These are phyloP conservation scores for Coprinopsis cinerea DNA, from an alignment of 768 basidiomycete species.

Conservation along the genomic window DNA sequence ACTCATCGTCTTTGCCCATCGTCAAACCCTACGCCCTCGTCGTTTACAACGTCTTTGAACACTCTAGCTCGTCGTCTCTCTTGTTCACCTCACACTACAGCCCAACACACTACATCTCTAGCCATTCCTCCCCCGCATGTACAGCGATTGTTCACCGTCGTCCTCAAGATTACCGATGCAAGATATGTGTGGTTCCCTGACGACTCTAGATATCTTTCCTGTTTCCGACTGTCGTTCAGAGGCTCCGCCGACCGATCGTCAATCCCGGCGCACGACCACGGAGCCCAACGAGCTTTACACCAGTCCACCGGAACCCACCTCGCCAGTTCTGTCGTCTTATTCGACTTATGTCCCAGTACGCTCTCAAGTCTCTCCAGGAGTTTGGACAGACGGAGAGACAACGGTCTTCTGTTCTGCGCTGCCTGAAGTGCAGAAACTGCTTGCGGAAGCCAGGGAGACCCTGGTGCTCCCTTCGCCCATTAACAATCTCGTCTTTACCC, in stretches of 20 bases:
- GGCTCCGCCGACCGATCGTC: not conserved
- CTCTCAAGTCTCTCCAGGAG: constrained; percentile 29
- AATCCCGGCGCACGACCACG: not conserved
- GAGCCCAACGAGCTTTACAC: constrained; percentile 18
- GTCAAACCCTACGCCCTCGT: constrained; percentile 8
- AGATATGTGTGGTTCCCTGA: constrained; percentile 9
- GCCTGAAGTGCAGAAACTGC: constrained; percentile 44
- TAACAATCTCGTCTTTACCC: constrained; percentile 43
- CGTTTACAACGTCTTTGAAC: constrained; percentile 7
- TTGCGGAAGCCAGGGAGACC: constrained; percentile 34
- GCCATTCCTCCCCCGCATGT: constrained; percentile 12
- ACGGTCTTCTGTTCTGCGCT: constrained; percentile 40
- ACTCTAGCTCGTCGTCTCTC: not conserved
- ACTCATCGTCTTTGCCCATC: not conserved
- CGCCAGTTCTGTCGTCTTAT: constrained; percentile 14
- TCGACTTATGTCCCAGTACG: constrained; percentile 19
- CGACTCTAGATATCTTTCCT: constrained; percentile 6
- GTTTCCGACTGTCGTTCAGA: constrained; percentile 10
- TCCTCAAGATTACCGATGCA: constrained; percentile 7
- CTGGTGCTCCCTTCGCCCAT: constrained; percentile 33
- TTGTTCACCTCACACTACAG: constrained; percentile 5
- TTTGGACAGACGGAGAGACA: constrained; percentile 33
- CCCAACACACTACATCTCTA: not conserved
- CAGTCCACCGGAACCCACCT: constrained; percentile 14
- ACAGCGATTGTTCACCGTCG: constrained; percentile 13